phyloP scores from a whole-genome alignment of 345 rosid species.

The Salix arbutifolia region DNA sequence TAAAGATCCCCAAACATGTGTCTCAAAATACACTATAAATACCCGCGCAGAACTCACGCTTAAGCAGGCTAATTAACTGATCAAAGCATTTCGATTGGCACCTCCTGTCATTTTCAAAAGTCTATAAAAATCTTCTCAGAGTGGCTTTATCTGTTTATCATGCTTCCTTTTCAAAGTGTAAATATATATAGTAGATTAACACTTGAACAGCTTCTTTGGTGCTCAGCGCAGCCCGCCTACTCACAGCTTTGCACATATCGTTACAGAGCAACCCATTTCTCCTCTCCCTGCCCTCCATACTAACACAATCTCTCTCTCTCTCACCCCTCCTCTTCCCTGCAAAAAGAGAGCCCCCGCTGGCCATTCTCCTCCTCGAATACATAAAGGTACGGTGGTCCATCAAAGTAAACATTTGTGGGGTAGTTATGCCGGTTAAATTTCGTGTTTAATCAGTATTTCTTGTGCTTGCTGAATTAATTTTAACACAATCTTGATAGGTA shows the following conservation, averaged over 20 bases:
- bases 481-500: constrained; percentile 5
- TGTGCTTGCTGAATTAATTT: background rate
- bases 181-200: background rate
- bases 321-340: background rate
- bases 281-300: background rate
- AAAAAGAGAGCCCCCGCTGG: background rate
- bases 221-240: background rate
- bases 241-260: background rate
- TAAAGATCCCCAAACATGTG: background rate
- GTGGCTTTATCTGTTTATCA: constrained; percentile 8
- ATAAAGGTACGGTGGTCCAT: constrained; percentile 17
- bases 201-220: background rate
- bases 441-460: background rate
- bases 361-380: background rate
- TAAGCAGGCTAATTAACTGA: background rate
- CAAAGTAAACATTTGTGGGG: background rate
- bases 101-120: background rate
- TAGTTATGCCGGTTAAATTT: background rate
- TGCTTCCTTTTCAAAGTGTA: background rate
- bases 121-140: background rate
- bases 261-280: background rate
- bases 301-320: background rate
- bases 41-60: background rate
- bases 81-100: background rate
- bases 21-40: constrained; percentile 5